Conservation (phyloP, 2,329 filamentous ascomycete species). For the Neocatenulostroma microsporum region DNA sequence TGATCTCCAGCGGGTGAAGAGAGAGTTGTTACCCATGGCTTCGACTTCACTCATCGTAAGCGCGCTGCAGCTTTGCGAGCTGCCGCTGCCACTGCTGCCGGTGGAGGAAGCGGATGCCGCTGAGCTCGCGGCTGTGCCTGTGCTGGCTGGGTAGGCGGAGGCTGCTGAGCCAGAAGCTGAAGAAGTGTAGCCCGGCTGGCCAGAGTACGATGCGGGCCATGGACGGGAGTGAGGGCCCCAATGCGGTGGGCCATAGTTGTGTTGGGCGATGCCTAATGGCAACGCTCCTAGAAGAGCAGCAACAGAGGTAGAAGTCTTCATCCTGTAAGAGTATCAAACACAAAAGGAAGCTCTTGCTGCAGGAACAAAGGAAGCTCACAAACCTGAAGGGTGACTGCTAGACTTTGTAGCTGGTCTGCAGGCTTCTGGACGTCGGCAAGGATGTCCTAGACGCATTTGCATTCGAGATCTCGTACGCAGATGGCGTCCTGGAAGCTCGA, state of each 20-base stretch:
- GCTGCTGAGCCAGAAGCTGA: neutral
- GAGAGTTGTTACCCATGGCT: constrained; percentile 39
- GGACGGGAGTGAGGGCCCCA: constrained; percentile 2
- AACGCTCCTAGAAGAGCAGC: neutral
- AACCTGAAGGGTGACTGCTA: neutral
- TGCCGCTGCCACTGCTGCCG: neutral
- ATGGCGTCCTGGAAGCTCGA: neutral
- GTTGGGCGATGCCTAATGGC: constrained; percentile 1
- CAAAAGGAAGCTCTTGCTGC: neutral
- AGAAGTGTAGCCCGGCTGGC: neutral
- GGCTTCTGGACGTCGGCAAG: neutral
- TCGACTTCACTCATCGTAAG: constrained; percentile 27
- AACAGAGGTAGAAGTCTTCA: neutral
- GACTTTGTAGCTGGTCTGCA: neutral
- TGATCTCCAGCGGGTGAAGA: constrained; percentile 44
- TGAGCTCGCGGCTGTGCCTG: constrained; percentile 1
- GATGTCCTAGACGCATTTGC: too few species aligned
- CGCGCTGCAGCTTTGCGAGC: constrained; percentile 14
- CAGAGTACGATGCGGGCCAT: neutral
- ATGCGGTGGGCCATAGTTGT: neutral
- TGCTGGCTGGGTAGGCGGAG: neutral
- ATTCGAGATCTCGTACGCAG: neutral
- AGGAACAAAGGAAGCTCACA: constrained; percentile 1
- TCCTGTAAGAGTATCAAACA: constrained; percentile 3
- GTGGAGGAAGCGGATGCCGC: neutral